These are phyloP conservation scores for Bryoglossum gracile DNA, from an alignment of 495 filamentous ascomycete genomes.

Conservation along the genomic window DNA sequence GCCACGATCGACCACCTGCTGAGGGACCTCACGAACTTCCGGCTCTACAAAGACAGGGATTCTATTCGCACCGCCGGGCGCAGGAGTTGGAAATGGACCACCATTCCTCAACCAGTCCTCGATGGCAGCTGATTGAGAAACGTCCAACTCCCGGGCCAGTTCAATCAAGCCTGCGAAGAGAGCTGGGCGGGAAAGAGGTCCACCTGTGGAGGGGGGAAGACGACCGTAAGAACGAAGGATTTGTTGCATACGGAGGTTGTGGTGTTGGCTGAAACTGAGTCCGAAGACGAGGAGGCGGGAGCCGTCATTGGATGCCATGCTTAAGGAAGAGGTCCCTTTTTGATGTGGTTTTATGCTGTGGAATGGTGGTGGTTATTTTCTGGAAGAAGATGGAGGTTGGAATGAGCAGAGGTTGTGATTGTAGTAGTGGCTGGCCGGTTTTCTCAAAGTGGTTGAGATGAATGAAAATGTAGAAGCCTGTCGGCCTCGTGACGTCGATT, in stretches of 20 bases:
- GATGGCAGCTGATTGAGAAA: neutral
- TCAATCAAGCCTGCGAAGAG: conserved; percentile 1
- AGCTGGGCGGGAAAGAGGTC: neutral
- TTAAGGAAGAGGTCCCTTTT: too few relatives aligned
- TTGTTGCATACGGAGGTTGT: conserved; percentile 8
- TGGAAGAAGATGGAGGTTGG: too few relatives aligned
- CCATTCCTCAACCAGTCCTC: conserved; percentile 5
- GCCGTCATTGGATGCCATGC: conserved; percentile 4
- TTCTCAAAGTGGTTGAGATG: too few relatives aligned
- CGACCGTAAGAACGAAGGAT: neutral
- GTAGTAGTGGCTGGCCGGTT: too few relatives aligned
- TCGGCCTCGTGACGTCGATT: too few relatives aligned
- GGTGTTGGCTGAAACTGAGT: neutral
- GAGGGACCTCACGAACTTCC: neutral
- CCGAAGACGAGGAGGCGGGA: neutral
- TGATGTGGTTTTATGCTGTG: too few relatives aligned
- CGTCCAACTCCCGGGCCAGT: neutral
- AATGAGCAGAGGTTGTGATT: too few relatives aligned
- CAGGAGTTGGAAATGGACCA: conserved; percentile 1
- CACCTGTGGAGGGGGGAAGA: neutral
- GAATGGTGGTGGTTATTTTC: too few relatives aligned
- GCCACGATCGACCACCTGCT: neutral
- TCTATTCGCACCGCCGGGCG: too few relatives aligned
- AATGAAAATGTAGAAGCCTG: too few relatives aligned
- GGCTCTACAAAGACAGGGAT: neutral